Evolutionary conservation across 139 green algal genomes (phyloP), one percentile per base, ranked within the genome.

Genomic region (Auxenochlorella pyrenoidosa): DNA sequence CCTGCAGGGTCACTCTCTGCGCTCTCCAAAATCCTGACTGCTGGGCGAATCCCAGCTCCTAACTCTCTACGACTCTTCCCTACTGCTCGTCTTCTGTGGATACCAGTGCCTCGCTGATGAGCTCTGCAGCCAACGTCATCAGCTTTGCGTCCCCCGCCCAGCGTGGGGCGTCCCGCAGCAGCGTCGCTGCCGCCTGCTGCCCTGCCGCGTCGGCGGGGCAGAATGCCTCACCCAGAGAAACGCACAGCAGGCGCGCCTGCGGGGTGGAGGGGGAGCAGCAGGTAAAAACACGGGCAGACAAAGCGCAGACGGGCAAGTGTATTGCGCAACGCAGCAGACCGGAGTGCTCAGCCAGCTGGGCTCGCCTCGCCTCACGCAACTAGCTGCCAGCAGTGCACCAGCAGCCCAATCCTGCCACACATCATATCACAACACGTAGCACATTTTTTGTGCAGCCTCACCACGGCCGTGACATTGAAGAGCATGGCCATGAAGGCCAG

Each of bases 401-500:
- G n/a, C n/a, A n/a, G n/a, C n/a, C n/a, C n/a, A n/a, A n/a, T n/a
- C n/a, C n/a, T n/a, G n/a, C n/a, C n/a, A n/a, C n/a, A n/a, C n/a
- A n/a, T n/a, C n/a, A n/a, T n/a, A n/a, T n/a, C n/a, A 54, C 47
- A 54, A 6, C 47, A 54, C 6, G 47, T 54, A 18, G 8, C 47
- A 54, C 47, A 54, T 6, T 54, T 6, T 54, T 10, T 54, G 47
- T 10, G 8, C 47, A 54, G 47, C 47, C 75, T 60, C 75, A 81
- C 75, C 75, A 81, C 75, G 2, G 75, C 13, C 13, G 80, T 65
- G 40, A 60, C 41, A 32, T 76, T 75, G 80, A 85, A 76, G 21
- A 85, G 80, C 80, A 85, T 76, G 30, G 80, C 80, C 63, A 76
- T 30, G 22, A 76, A 76, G 30, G 80, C 80, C 28, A 85, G 80